phyloP scores from a whole-genome alignment of 1,139 yeast genomes.

The Magnusiomyces ingens region DNA sequence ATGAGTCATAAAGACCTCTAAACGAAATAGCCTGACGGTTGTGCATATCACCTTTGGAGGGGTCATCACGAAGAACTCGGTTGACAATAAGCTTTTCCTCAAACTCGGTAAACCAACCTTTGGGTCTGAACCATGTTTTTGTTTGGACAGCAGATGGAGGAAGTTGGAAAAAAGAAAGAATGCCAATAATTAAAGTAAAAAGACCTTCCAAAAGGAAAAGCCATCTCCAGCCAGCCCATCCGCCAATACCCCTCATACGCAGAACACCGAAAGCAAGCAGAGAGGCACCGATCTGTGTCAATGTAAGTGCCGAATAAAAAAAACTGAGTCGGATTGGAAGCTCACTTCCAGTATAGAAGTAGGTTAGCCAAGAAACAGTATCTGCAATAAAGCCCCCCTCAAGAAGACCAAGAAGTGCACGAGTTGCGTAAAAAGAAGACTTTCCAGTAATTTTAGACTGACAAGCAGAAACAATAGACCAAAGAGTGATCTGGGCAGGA shows the following conservation, averaged over 20 bases:
- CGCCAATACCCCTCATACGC: constrained; percentile 40
- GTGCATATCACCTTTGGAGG: constrained; percentile 60
- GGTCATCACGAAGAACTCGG: constrained; percentile 56
- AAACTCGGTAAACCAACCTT: constrained; percentile 55
- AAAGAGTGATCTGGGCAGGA: constrained; percentile 43
- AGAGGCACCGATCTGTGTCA: constrained; percentile 29
- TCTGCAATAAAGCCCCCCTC: constrained; percentile 54
- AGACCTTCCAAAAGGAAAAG: constrained; percentile 52
- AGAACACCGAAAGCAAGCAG: constrained; percentile 39
- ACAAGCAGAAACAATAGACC: constrained; percentile 44
- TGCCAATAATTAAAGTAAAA: constrained; percentile 45
- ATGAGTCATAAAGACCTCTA: constrained; percentile 36
- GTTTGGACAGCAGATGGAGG: constrained; percentile 53
- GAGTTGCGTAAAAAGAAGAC: constrained; percentile 36
- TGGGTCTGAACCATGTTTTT: constrained; percentile 42
- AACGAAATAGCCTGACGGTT: constrained; percentile 49
- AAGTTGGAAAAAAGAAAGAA: constrained; percentile 45
- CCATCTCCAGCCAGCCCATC: constrained; percentile 52
- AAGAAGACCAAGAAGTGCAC: constrained; percentile 42
- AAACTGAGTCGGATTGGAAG: constrained; percentile 42
- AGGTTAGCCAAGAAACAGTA: constrained; percentile 44
- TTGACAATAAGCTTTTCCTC: constrained; percentile 56
- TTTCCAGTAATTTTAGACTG: constrained; percentile 37
- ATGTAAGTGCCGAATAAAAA: constrained; percentile 33
- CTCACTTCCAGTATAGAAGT: constrained; percentile 45